A percentile compares a stretch with the other conserved stretches of the same genome.
phyloP scores from a whole-genome alignment of 2,329 filamentous ascomycete genomes.

The Fusarium sp. region DNA sequence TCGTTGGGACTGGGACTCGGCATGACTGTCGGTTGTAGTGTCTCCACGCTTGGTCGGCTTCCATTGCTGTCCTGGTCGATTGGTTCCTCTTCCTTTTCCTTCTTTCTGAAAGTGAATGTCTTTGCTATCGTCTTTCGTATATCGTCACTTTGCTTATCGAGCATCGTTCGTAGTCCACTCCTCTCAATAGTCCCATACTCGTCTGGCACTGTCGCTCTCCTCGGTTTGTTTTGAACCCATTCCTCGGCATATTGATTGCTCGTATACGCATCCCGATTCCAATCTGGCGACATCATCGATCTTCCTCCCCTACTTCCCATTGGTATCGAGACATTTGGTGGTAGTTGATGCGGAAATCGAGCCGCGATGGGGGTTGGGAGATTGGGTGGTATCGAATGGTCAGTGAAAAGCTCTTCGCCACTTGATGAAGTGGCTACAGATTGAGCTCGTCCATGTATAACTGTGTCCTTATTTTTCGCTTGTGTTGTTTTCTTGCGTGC shows the following conservation, averaged over 20 bases:
- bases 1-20: constrained; percentile 15
- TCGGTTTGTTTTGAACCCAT: constrained; percentile 53
- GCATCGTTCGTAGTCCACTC: constrained; percentile 59
- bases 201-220: constrained; percentile 54
- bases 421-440: constrained; percentile 50
- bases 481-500: constrained; percentile 67
- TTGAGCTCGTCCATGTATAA: constrained; percentile 42
- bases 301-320: not conserved
- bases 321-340: not conserved
- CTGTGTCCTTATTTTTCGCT: constrained; percentile 47
- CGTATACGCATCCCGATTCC: constrained; percentile 31
- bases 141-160: constrained; percentile 65
- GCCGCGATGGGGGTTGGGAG: constrained; percentile 53
- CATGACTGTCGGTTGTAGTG: constrained; percentile 25
- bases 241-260: constrained; percentile 48
- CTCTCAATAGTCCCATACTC: constrained; percentile 64
- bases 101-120: constrained; percentile 59
- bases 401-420: constrained; percentile 50
- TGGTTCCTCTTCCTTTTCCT: constrained; percentile 51
- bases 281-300: constrained; percentile 26
- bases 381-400: constrained; percentile 47
- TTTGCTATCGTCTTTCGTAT: constrained; percentile 62
- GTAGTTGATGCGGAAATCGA: constrained; percentile 49
- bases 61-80: constrained; percentile 23
- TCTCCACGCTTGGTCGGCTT: constrained; percentile 34